These are phyloP conservation scores for Hirschfeldia incana DNA, from an alignment of 345 rosid species.

Conservation along the genomic window DNA sequence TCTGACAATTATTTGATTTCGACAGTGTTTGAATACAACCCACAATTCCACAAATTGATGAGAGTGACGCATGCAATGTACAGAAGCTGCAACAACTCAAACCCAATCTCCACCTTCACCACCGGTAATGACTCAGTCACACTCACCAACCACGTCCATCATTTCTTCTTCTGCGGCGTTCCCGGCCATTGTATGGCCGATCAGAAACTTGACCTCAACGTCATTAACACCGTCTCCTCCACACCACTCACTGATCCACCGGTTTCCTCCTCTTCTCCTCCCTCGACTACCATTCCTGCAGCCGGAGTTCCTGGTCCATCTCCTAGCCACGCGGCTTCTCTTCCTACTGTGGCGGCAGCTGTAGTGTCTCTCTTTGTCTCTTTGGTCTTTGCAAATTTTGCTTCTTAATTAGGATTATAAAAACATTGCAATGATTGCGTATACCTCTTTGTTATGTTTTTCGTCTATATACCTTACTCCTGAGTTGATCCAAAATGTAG, in stretches of 20 bases:
- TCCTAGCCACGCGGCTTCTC: slow-evolving; percentile 42
- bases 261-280: slow-evolving; percentile 36
- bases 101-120: slow-evolving; percentile 80
- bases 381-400: slow-evolving; percentile 1
- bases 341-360: background rate
- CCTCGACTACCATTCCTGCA: slow-evolving; percentile 42
- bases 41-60: slow-evolving; percentile 93
- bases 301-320: slow-evolving; percentile 51
- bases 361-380: slow-evolving; percentile 18
- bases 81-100: slow-evolving; percentile 71
- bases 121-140: slow-evolving; percentile 85
- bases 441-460: slow-evolving; percentile 3
- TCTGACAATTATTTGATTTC: background rate
- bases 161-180: slow-evolving; percentile 85
- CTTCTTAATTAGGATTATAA: background rate
- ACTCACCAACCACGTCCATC: slow-evolving; percentile 72
- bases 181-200: slow-evolving; percentile 91
- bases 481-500: background rate
- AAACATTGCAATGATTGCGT: background rate
- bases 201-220: slow-evolving; percentile 88
- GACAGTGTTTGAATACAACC: slow-evolving; percentile 72
- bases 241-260: slow-evolving; percentile 47
- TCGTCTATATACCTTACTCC: background rate
- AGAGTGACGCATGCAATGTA: slow-evolving; percentile 78
- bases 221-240: slow-evolving; percentile 48